A percentile compares a stretch with the other conserved stretches of the same genome.
Evolutionary conservation across 495 filamentous ascomycete genomes (phyloP).

Genomic region (Opeltia flavorubescens): DNA sequence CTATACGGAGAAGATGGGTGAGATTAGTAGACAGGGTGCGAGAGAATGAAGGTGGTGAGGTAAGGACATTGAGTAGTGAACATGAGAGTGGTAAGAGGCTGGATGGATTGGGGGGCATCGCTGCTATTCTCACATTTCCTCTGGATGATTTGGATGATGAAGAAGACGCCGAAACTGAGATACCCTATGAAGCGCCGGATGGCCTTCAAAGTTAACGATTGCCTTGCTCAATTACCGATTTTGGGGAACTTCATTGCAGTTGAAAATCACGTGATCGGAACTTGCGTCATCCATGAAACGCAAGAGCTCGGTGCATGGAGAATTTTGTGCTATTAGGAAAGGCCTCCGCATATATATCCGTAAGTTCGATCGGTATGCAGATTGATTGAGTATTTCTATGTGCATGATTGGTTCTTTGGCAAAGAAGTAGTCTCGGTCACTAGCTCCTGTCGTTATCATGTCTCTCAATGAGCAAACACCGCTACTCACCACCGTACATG

Average conservation of each 20-base stretch:
- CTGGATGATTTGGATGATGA: conserved; percentile 59
- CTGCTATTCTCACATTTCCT: conserved; percentile 82
- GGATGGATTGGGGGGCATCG: conserved; percentile 75
- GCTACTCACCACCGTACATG: conserved; percentile 42
- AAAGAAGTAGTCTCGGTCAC: too few relatives aligned
- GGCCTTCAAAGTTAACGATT: neutral
- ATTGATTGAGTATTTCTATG: too few relatives aligned
- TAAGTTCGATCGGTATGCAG: too few relatives aligned
- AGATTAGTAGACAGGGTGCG: conserved; percentile 81
- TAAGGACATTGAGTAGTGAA: conserved; percentile 73
- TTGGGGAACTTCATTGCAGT: too few relatives aligned
- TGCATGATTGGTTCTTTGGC: too few relatives aligned
- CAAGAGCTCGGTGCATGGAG: too few relatives aligned
- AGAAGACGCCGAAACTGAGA: conserved; percentile 24
- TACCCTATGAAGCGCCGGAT: neutral
- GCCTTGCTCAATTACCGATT: too few relatives aligned
- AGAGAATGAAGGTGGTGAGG: conserved; percentile 69
- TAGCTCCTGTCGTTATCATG: conserved; percentile 1
- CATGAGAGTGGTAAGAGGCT: conserved; percentile 88
- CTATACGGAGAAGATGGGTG: conserved; percentile 68
- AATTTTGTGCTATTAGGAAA: too few relatives aligned
- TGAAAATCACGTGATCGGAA: too few relatives aligned
- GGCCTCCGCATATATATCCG: too few relatives aligned
- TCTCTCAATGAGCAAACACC: conserved; percentile 40
- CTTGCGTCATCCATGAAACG: too few relatives aligned